Evolutionary conservation across 345 rosid genomes (phyloP), one percentile per base, ranked within the genome.

Genomic region (Aquilaria yunnanensis): DNA sequence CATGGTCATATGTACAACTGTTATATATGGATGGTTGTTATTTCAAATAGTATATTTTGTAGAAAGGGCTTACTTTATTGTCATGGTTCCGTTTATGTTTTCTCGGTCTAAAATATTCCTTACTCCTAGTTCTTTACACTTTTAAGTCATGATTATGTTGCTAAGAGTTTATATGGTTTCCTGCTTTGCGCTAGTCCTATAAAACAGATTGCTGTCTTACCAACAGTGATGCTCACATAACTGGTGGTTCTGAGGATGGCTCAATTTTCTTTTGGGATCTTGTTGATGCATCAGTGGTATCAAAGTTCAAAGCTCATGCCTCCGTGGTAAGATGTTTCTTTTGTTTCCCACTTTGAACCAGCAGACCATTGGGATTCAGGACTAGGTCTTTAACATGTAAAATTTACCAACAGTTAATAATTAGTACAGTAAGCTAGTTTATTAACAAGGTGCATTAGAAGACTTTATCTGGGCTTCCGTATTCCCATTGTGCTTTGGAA

Each of bases 161-260:
- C 6, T 51, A 32, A 59, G 43, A 50, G 33, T 13, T 67, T 60
- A 52, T 55, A 63, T 68, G 50, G 50, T 60, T 31, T 70, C 59
- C 13, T 63, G 53, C 56, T 58, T 12, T 77, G 70, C 57, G 52
- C 59, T 82, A 94, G 97, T 94, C 96, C 46, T 94, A 66, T 80
- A 94, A 94, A 82, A 77, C 86, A 67, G 96, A 94, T 80, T 88
- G 96, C 76, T 94, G 96, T 73, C 96, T 94, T 51, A 80, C 92
- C 59, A 88, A 94, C 65, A 78, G 75, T 47, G 97, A 94, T 62
- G 97, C 93, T 30, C 81, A 94, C 68, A 85, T 94, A 56, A 75
- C 86, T 54, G 86, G 97, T 70, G 99, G 99, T 56, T 94, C 99
- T 65, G 99, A 88, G 78, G 96, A 94, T 73, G 99, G 99, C 57